phyloP scores from a whole-genome alignment of 208 protist genomes.

The Herpetomonas samuelpessoai region DNA sequence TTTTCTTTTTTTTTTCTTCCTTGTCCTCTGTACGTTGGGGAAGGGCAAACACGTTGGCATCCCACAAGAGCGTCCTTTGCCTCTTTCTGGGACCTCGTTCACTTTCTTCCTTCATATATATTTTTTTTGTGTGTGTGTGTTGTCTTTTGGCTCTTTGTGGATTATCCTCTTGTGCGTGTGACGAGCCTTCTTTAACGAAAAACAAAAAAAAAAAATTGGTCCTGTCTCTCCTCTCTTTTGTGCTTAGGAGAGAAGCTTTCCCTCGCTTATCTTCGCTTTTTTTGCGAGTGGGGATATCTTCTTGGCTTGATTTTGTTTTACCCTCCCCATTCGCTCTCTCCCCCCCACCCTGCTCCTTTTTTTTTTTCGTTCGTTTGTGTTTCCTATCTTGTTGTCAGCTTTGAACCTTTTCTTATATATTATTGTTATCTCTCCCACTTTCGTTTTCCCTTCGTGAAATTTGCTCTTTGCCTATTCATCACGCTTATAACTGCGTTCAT shows the following conservation, averaged over 20 bases:
- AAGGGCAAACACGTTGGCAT: constrained; percentile 1
- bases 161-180: constrained; percentile 18
- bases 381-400: not conserved
- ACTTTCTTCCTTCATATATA: constrained; percentile 4
- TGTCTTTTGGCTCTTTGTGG: too few relatives aligned
- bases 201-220: constrained; percentile 17
- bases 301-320: too few relatives aligned
- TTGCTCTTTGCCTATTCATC: not conserved
- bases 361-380: not conserved
- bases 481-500: too few relatives aligned
- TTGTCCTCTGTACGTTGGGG: not conserved
- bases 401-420: too few relatives aligned
- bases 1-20: constrained; percentile 5
- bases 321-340: too few relatives aligned
- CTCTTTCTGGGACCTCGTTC: not conserved
- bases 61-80: constrained; percentile 1
- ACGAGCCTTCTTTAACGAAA: constrained; percentile 6
- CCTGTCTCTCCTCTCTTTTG: not conserved
- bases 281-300: too few relatives aligned
- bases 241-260: not conserved
- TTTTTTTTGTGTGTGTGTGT: constrained; percentile 5
- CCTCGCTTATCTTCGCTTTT: too few relatives aligned
- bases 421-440: too few relatives aligned
- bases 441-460: too few relatives aligned
- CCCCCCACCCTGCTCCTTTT: constrained; percentile 3